Evolutionary conservation across 805 yeast species (phyloP).

Genomic region (Pichia nakasei): DNA sequence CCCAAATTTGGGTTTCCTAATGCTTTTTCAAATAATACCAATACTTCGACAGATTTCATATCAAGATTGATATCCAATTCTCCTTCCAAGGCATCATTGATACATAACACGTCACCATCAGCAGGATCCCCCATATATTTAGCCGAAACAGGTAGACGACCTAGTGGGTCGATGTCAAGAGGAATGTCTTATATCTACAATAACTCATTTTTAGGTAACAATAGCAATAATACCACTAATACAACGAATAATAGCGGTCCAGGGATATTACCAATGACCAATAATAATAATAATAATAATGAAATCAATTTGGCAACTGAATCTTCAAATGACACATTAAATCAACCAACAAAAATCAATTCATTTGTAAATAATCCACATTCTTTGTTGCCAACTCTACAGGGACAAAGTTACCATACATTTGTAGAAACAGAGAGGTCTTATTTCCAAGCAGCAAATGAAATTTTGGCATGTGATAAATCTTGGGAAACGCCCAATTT

Average conservation of each 20-base stretch:
- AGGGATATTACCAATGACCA: not conserved
- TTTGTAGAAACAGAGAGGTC: constrained; percentile 15
- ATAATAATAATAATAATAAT: no score
- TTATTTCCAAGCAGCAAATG: constrained; percentile 25
- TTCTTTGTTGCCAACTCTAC: not conserved
- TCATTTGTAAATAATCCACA: not conserved
- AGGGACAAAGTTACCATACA: not conserved
- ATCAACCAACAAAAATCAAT: no score
- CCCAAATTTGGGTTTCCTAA: not conserved
- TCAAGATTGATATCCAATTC: constrained; percentile 1
- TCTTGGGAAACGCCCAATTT: constrained; percentile 27
- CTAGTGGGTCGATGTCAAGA: constrained; percentile 35
- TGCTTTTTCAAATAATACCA: not conserved
- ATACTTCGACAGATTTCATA: not conserved
- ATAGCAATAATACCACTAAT: constrained; percentile 10
- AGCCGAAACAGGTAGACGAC: constrained; percentile 19
- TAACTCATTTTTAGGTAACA: constrained; percentile 9
- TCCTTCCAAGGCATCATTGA: not conserved
- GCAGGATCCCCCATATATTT: constrained; percentile 13
- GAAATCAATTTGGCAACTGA: no score
- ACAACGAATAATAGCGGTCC: constrained; percentile 1
- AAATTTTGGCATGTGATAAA: constrained; percentile 27
- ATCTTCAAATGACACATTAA: no score
- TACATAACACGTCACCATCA: constrained; percentile 1
- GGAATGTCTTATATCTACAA: constrained; percentile 50